Percentiles rank a stretch among this genome's conserved stretches.
phyloP scores from a whole-genome alignment of 2,329 filamentous ascomycete genomes.

The Boeremia lycopersici region DNA sequence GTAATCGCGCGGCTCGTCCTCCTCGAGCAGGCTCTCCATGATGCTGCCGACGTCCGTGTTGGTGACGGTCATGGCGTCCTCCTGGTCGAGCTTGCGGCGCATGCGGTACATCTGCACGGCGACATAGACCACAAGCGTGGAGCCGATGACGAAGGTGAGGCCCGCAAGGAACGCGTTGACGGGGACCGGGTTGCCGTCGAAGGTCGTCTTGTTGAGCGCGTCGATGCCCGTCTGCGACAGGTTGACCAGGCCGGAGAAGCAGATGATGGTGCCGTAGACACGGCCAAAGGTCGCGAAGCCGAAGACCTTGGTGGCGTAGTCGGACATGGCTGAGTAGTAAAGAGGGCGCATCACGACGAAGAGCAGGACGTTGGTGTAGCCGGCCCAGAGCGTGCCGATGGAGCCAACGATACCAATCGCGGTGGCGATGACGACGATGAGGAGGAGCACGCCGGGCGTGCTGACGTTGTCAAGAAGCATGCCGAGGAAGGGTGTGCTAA shows the following conservation, averaged over 20 bases:
- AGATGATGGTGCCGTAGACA: slow-evolving; percentile 88
- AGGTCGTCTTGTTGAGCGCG: slow-evolving; percentile 73
- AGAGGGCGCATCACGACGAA: slow-evolving; percentile 86
- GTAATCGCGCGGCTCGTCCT: slow-evolving; percentile 40
- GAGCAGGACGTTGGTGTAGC: slow-evolving; percentile 74
- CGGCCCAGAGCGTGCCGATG: slow-evolving; percentile 70
- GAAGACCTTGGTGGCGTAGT: slow-evolving; percentile 89
- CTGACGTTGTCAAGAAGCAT: slow-evolving; percentile 75
- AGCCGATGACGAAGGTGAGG: slow-evolving; percentile 67
- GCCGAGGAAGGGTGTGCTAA: slow-evolving; percentile 84
- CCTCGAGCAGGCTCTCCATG: slow-evolving; percentile 45
- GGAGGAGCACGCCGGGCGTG: slow-evolving; percentile 71
- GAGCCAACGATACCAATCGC: slow-evolving; percentile 76
- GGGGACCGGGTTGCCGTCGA: slow-evolving; percentile 73
- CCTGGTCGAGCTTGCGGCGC: slow-evolving; percentile 40
- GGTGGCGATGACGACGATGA: slow-evolving; percentile 73
- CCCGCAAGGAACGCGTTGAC: slow-evolving; percentile 72
- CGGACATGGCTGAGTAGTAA: slow-evolving; percentile 88
- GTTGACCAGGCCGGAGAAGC: slow-evolving; percentile 79
- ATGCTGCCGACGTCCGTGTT: slow-evolving; percentile 73
- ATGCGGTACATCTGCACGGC: slow-evolving; percentile 39
- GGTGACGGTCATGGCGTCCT: slow-evolving; percentile 61
- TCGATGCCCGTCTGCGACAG: slow-evolving; percentile 81
- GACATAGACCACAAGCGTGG: slow-evolving; percentile 60
- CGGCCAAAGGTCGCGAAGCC: slow-evolving; percentile 88